These are phyloP conservation scores for Achaetomiella virescens DNA, from an alignment of 495 filamentous ascomycete genomes.

Conservation along the genomic window DNA sequence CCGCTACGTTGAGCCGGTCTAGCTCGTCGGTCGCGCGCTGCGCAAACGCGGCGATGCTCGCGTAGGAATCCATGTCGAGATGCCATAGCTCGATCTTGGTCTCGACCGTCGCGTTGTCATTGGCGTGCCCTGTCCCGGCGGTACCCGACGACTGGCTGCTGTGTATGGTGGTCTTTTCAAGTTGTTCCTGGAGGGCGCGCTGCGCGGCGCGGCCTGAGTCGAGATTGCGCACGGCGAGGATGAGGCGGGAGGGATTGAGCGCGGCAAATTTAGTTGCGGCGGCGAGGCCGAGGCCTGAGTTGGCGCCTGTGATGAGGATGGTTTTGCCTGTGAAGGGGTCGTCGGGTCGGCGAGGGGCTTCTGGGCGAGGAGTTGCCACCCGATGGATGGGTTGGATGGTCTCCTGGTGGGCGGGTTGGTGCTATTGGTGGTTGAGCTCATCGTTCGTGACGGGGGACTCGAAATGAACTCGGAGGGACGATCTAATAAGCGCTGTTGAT, in stretches of 20 bases:
- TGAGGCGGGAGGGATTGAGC: slow-evolving; percentile 32
- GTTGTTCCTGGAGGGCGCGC: no score
- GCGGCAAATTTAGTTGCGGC: slow-evolving; percentile 40
- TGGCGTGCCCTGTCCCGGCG: slow-evolving; percentile 24
- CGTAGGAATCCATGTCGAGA: slow-evolving; percentile 18
- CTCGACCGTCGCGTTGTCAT: neutral
- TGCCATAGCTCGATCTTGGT: slow-evolving; percentile 8
- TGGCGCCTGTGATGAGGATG: slow-evolving; percentile 48
- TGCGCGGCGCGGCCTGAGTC: slow-evolving; percentile 39
- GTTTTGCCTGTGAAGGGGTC: slow-evolving; percentile 36
- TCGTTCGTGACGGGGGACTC: no score
- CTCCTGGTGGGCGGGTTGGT: no score
- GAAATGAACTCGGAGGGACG: no score
- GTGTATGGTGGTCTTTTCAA: no score
- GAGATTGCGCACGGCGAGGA: slow-evolving; percentile 40
- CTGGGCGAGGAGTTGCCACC: no score
- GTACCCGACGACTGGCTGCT: no score
- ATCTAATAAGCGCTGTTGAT: no score
- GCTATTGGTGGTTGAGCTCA: no score
- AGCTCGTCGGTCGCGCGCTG: slow-evolving; percentile 1
- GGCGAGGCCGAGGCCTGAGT: slow-evolving; percentile 42
- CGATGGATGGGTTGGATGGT: no score
- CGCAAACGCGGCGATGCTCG: slow-evolving; percentile 12
- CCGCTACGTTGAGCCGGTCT: slow-evolving; percentile 33
- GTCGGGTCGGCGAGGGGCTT: no score